These are phyloP conservation scores for Ustulina deusta DNA, from an alignment of 2,329 filamentous ascomycete genomes.

Conservation along the genomic window DNA sequence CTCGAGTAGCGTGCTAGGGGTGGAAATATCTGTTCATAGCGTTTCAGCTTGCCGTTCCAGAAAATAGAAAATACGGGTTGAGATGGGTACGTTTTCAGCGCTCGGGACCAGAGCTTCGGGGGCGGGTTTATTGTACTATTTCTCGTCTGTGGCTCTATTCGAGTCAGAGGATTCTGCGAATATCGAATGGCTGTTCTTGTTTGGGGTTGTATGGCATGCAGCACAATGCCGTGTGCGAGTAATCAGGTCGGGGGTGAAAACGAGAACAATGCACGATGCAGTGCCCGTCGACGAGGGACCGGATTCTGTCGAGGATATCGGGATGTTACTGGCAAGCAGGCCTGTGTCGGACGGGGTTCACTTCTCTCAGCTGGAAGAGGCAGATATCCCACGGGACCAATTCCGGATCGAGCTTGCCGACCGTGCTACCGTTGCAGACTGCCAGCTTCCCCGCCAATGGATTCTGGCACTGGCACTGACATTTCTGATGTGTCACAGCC, in stretches of 20 bases:
- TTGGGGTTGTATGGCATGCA: background rate
- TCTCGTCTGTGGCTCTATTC: background rate
- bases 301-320: constrained; percentile 9
- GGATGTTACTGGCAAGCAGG: constrained; percentile 32
- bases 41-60: background rate
- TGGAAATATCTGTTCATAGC: background rate
- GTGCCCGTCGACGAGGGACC: background rate
- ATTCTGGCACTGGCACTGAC: constrained; percentile 30
- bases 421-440: constrained; percentile 14
- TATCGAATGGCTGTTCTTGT: constrained; percentile 4
- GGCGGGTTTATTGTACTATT: constrained; percentile 8
- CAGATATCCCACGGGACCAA: constrained; percentile 31
- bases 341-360: constrained; percentile 15
- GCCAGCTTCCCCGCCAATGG: constrained; percentile 13
- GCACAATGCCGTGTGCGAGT: constrained; percentile 12
- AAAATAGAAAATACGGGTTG: background rate
- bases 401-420: constrained; percentile 33
- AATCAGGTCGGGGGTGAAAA: background rate
- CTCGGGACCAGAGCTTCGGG: background rate
- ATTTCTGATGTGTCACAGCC: constrained; percentile 4
- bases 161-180: background rate
- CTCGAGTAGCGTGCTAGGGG: background rate
- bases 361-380: constrained; percentile 21
- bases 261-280: background rate
- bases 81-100: constrained; percentile 1